Conservation (phyloP, 176 grass and related monocot genomes). For the Avena eriantha region DNA sequence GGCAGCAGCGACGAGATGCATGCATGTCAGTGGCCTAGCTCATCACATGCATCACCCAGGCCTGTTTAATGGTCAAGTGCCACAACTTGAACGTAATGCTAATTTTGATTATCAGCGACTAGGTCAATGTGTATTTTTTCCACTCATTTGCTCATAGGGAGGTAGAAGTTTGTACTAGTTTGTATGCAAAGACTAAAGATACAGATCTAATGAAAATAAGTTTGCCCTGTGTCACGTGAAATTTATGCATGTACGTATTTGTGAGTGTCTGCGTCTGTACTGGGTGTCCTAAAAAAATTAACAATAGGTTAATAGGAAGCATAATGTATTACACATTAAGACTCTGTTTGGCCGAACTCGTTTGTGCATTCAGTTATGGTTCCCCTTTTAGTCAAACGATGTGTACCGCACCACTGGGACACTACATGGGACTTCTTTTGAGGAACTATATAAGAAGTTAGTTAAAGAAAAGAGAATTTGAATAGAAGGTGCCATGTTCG, state of each 20-base stretch:
- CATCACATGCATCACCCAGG: neutral
- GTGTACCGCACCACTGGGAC: neutral
- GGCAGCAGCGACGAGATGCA: neutral
- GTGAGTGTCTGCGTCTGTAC: no score
- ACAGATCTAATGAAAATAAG: no score
- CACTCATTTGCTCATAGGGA: no score
- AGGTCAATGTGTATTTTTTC: no score
- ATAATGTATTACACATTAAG: neutral
- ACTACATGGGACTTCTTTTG: neutral
- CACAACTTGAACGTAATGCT: neutral
- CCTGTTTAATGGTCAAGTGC: neutral
- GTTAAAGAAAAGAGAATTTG: neutral
- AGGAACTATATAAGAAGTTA: neutral
- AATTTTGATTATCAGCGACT: no score
- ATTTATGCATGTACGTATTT: no score
- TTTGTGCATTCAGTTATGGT: neutral
- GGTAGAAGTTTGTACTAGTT: no score
- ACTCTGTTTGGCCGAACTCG: neutral
- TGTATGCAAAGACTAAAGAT: no score
- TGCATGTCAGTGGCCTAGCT: neutral
- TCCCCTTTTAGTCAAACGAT: neutral
- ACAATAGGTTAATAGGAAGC: neutral
- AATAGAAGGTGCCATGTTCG: neutral
- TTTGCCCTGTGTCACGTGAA: no score
- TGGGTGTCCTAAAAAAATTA: no score